Percentiles rank a stretch among this genome's conserved stretches.
Conservation (phyloP, 2,329 filamentous ascomycete species). For the Colletotrichum spinosum region DNA sequence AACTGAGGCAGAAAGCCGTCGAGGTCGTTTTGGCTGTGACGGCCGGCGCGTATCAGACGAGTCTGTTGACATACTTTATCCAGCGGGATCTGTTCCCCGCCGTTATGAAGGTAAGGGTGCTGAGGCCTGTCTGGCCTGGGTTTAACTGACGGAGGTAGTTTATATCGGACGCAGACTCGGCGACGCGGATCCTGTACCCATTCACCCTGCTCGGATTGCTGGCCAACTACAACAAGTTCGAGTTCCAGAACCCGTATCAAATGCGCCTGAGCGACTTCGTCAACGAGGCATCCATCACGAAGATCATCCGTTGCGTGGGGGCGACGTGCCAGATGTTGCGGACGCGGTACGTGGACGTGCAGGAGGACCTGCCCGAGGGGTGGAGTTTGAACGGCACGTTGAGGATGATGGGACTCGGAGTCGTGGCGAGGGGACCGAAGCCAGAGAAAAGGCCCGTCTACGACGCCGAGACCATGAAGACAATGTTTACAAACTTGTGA, state of each 20-base stretch:
- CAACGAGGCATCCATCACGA: conserved; percentile 87
- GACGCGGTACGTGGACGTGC: conserved; percentile 83
- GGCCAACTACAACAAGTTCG: conserved; percentile 99
- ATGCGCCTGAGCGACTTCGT: conserved; percentile 94
- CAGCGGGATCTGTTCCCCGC: conserved; percentile 94
- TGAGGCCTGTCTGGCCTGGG: accelerated
- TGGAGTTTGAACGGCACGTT: conserved; percentile 88
- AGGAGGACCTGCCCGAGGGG: conserved; percentile 89
- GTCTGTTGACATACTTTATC: conserved; percentile 92
- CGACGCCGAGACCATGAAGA: conserved; percentile 83
- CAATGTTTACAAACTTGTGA: conserved; percentile 83
- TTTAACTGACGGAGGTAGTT: conserved; percentile 62
- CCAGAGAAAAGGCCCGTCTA: conserved; percentile 70
- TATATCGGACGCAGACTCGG: conserved; percentile 80
- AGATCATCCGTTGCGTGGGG: conserved; percentile 82
- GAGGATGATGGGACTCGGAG: conserved; percentile 85
- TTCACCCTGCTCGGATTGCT: conserved; percentile 88
- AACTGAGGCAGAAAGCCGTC: conserved; percentile 82
- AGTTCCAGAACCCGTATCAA: conserved; percentile 96
- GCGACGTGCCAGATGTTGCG: conserved; percentile 76
- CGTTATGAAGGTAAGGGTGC: conserved; percentile 82
- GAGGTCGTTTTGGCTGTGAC: conserved; percentile 85
- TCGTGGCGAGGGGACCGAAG: conserved; percentile 76
- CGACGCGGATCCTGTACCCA: conserved; percentile 74
- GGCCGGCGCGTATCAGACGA: conserved; percentile 95